Percentiles rank a stretch among this genome's conserved stretches.
These are phyloP conservation scores for Phaffomyces thermotolerans DNA, from an alignment of 805 yeast species.

Conservation along the genomic window DNA sequence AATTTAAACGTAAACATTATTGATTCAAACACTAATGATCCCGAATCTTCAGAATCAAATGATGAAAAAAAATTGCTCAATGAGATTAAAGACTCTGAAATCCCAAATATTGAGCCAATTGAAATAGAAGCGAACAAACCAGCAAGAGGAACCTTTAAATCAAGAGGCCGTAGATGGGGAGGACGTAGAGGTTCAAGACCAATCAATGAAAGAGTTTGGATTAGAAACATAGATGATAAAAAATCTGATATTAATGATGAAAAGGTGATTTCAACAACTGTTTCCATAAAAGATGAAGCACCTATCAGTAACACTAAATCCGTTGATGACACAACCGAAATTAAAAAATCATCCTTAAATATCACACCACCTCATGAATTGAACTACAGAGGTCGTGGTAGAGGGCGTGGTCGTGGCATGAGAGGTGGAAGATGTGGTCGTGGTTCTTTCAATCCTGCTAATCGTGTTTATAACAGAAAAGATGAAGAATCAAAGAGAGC, in stretches of 20 bases:
- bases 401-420: background rate
- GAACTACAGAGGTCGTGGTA: too few relatives aligned
- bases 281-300: background rate
- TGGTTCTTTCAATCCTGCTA: background rate
- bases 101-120: too few relatives aligned
- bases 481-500: background rate
- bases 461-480: conserved; percentile 4
- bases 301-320: background rate
- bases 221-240: background rate
- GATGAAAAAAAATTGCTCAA: too few relatives aligned
- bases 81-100: too few relatives aligned
- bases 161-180: conserved; percentile 5
- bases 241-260: background rate
- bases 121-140: too few relatives aligned
- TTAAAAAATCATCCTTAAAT: too few relatives aligned
- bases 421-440: conserved; percentile 2
- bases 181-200: conserved; percentile 4
- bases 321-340: background rate
- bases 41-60: too few relatives aligned
- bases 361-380: too few relatives aligned
- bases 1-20: too few relatives aligned
- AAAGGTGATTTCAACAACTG: too few relatives aligned
- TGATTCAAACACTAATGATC: too few relatives aligned
- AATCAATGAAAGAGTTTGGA: conserved; percentile 2
- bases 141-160: too few relatives aligned